Conservation (phyloP, 805 yeast genomes). For the Wickerhamomyces strasburgensis region DNA sequence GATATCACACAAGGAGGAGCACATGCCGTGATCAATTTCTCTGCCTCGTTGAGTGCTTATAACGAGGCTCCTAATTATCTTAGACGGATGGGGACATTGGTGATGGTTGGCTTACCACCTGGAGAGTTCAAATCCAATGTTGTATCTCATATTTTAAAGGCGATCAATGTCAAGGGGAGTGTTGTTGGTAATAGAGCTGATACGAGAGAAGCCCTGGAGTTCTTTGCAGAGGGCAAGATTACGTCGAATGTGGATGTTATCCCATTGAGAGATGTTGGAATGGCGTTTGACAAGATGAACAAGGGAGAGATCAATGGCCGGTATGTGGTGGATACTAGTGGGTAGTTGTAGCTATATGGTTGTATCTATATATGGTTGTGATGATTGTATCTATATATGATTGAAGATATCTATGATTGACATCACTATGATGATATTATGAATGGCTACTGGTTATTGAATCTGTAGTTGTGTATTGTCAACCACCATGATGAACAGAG, state of each 20-base stretch:
- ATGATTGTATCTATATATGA: no score
- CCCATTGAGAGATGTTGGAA: slow-evolving; percentile 46
- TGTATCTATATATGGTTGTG: no score
- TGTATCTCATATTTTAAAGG: slow-evolving; percentile 13
- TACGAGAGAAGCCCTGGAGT: slow-evolving; percentile 53
- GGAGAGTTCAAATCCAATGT: slow-evolving; percentile 58
- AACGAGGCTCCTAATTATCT: slow-evolving; percentile 49
- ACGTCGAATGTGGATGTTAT: slow-evolving; percentile 32
- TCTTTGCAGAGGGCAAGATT: slow-evolving; percentile 58
- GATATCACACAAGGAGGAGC: slow-evolving; percentile 52
- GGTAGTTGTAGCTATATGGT: no score
- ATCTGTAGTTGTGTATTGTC: no score
- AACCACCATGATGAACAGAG: no score
- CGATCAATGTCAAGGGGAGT: slow-evolving; percentile 53
- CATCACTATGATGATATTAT: no score
- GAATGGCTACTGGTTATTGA: no score
- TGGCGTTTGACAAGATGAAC: slow-evolving; percentile 49
- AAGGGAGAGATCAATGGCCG: slow-evolving; percentile 56
- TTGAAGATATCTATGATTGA: no score
- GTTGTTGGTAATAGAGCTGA: slow-evolving; percentile 55
- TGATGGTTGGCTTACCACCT: slow-evolving; percentile 67
- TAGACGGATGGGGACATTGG: slow-evolving; percentile 63
- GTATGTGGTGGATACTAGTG: slow-evolving; percentile 48
- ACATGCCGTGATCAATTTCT: slow-evolving; percentile 61
- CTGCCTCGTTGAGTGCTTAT: slow-evolving; percentile 58